Conservation (phyloP, 495 filamentous ascomycete genomes). For the Neurospora sp. region DNA sequence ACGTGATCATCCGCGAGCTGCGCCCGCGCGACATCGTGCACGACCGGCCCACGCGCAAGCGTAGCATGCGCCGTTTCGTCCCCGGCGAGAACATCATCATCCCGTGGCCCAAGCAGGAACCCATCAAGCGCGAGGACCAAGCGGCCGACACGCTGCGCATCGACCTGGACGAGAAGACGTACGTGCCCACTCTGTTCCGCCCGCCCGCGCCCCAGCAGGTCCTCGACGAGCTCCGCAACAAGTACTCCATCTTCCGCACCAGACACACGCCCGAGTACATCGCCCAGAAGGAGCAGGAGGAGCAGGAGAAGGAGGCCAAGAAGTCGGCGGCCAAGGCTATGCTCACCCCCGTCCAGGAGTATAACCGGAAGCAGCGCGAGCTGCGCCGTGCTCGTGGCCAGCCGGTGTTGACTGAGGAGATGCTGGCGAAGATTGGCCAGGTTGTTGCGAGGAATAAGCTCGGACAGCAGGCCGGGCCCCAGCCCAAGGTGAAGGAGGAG, state of each 20-base stretch:
- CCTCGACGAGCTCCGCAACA: conserved; percentile 80
- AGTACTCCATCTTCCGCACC: conserved; percentile 73
- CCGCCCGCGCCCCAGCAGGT: conserved; percentile 71
- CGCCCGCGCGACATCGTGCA: conserved; percentile 29
- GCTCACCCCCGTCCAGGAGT: conserved; percentile 44
- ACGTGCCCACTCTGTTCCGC: conserved; percentile 58
- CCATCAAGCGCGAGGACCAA: conserved; percentile 41
- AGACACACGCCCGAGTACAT: conserved; percentile 65
- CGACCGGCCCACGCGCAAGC: conserved; percentile 35
- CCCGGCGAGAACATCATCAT: conserved; percentile 55
- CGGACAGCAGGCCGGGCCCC: not conserved
- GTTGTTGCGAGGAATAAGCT: conserved; percentile 48
- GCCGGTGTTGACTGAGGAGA: conserved; percentile 45
- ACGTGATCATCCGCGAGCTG: conserved; percentile 68
- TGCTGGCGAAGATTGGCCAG: conserved; percentile 56
- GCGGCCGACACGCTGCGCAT: conserved; percentile 61
- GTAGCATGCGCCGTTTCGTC: conserved; percentile 41
- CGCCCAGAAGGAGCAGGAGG: conserved; percentile 50
- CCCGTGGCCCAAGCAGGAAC: conserved; percentile 56
- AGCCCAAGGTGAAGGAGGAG: not conserved
- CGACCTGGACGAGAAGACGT: conserved; percentile 66
- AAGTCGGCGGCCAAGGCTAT: conserved; percentile 43
- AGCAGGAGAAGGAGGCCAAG: conserved; percentile 46
- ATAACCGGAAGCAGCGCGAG: conserved; percentile 33
- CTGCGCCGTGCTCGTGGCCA: conserved; percentile 35